Percentiles rank a stretch among this genome's conserved stretches.
Conservation (phyloP, 176 grass and related monocot genomes). For the Otatea glauca region DNA sequence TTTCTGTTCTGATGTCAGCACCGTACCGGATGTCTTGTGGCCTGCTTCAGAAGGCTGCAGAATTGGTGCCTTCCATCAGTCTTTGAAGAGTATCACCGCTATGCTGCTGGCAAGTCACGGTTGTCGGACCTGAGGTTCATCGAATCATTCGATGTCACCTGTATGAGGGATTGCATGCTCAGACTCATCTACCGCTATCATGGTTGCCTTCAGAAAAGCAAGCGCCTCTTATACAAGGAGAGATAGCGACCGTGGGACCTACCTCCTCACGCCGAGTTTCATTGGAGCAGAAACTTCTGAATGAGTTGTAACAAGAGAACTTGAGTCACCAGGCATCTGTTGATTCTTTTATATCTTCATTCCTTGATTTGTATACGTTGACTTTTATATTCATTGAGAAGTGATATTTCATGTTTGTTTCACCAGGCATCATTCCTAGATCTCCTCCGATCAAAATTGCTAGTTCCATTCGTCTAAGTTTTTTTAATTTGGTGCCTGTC, state of each 20-base stretch:
- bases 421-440: background rate
- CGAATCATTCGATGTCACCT: slow-evolving; percentile 57
- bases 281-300: background rate
- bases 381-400: background rate
- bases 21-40: slow-evolving; percentile 65
- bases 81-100: slow-evolving; percentile 70
- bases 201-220: slow-evolving; percentile 48
- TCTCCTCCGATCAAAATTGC: background rate
- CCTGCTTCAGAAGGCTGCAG: slow-evolving; percentile 67
- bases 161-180: slow-evolving; percentile 52
- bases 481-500: background rate
- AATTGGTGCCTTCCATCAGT: slow-evolving; percentile 67
- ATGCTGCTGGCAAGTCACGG: slow-evolving; percentile 51
- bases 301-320: slow-evolving; percentile 22
- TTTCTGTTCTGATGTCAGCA: slow-evolving; percentile 44
- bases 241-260: background rate
- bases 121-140: slow-evolving; percentile 59
- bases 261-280: background rate
- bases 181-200: slow-evolving; percentile 63
- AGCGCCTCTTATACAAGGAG: slow-evolving; percentile 49
- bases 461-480: background rate
- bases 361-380: slow-evolving; percentile 24
- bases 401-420: background rate
- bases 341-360: slow-evolving; percentile 38
- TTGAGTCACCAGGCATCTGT: background rate